Conservation (phyloP, 805 yeast species). For the Scheffersomyces ergatensis region DNA sequence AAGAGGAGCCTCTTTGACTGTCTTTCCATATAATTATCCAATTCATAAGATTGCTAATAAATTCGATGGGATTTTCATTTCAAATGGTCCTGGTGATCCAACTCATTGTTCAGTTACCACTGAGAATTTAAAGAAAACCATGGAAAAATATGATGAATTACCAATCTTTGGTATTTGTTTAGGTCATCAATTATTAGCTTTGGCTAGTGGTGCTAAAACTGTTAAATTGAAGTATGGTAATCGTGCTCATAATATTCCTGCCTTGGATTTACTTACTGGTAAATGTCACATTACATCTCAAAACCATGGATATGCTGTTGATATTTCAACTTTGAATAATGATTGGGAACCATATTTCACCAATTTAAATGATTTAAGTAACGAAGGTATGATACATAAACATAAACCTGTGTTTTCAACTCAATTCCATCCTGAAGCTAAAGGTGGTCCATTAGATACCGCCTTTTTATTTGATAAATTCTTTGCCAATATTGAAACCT, state of each 20-base stretch:
- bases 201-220: slow-evolving; percentile 93
- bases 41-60: slow-evolving; percentile 85
- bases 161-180: slow-evolving; percentile 98
- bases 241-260: slow-evolving; percentile 98
- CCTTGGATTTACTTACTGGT: slow-evolving; percentile 84
- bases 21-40: slow-evolving; percentile 94
- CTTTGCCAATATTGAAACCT: slow-evolving; percentile 64
- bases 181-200: slow-evolving; percentile 94
- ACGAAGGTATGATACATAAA: slow-evolving; percentile 95
- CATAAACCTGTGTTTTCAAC: slow-evolving; percentile 90
- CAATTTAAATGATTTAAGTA: slow-evolving; percentile 91
- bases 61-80: slow-evolving; percentile 92
- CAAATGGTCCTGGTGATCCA: slow-evolving; percentile 98
- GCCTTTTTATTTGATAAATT: slow-evolving; percentile 88
- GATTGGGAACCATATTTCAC: slow-evolving; percentile 84
- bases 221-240: slow-evolving; percentile 94
- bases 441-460: slow-evolving; percentile 97
- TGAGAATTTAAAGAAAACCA: slow-evolving; percentile 65
- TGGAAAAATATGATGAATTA: slow-evolving; percentile 59
- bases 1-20: slow-evolving; percentile 95
- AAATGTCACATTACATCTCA: slow-evolving; percentile 97
- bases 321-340: slow-evolving; percentile 66
- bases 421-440: slow-evolving; percentile 99
- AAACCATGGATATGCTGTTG: slow-evolving; percentile 98
- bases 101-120: slow-evolving; percentile 83